These are phyloP conservation scores for Candida easanensis DNA, from an alignment of 805 yeast species.

Conservation along the genomic window DNA sequence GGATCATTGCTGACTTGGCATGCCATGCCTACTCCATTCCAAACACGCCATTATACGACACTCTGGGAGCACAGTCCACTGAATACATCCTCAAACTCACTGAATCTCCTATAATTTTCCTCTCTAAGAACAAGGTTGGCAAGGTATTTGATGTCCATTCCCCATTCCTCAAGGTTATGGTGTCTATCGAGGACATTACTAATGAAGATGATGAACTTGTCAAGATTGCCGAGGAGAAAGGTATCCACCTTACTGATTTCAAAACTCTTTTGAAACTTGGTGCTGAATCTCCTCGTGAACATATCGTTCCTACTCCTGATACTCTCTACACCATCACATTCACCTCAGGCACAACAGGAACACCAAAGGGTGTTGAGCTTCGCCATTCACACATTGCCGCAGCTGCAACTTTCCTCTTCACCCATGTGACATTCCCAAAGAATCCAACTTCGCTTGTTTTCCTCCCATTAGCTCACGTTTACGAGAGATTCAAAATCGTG, in stretches of 20 bases:
- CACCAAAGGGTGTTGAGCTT: conserved; percentile 67
- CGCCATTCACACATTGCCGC: conserved; percentile 52
- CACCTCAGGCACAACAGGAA: conserved; percentile 76
- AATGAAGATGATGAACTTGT: conserved; percentile 32
- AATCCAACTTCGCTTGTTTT: conserved; percentile 37
- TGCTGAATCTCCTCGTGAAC: conserved; percentile 38
- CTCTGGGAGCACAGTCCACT: conserved; percentile 58
- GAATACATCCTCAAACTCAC: conserved; percentile 60
- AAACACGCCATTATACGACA: conserved; percentile 55
- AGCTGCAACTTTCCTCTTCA: conserved; percentile 42
- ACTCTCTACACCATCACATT: conserved; percentile 61
- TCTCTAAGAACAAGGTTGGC: conserved; percentile 49
- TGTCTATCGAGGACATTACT: conserved; percentile 51
- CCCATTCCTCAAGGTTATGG: conserved; percentile 47
- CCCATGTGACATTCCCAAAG: conserved; percentile 31
- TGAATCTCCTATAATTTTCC: conserved; percentile 57
- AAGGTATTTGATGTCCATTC: conserved; percentile 45
- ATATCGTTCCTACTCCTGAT: conserved; percentile 48
- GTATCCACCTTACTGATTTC: conserved; percentile 33
- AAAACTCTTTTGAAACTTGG: conserved; percentile 39
- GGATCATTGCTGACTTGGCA: conserved; percentile 70
- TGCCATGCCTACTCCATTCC: conserved; percentile 54
- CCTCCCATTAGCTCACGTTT: conserved; percentile 59
- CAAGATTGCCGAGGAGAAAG: conserved; percentile 29
- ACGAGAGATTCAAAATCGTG: conserved; percentile 45